These are phyloP conservation scores for Hamamelis virginiana DNA, from an alignment of 164 flowering plant genomes.

Conservation along the genomic window DNA sequence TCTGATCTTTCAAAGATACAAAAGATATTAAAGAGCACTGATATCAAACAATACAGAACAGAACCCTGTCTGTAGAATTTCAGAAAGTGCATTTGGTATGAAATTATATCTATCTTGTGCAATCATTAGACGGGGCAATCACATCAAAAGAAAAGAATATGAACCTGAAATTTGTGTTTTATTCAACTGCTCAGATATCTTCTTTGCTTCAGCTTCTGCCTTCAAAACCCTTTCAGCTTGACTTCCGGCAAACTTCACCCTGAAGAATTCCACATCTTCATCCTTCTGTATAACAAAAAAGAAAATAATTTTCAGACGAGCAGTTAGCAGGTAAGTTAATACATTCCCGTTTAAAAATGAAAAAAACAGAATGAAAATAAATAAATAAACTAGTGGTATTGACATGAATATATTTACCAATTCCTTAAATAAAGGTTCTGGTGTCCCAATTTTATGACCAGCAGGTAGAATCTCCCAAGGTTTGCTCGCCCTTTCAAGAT, in stretches of 20 bases:
- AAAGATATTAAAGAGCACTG: too few species aligned
- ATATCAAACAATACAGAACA: too few species aligned
- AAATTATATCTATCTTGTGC: too few species aligned
- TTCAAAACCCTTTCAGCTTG: slow-evolving; percentile 77
- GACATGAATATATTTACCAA: slow-evolving; percentile 44
- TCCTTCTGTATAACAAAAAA: slow-evolving; percentile 49
- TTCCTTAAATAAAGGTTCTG: slow-evolving; percentile 79
- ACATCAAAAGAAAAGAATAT: too few species aligned
- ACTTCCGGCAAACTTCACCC: slow-evolving; percentile 86
- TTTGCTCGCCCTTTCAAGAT: slow-evolving; percentile 50
- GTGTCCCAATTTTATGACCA: slow-evolving; percentile 79
- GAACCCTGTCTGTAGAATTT: too few species aligned
- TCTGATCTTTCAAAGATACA: too few species aligned
- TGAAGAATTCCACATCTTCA: slow-evolving; percentile 56
- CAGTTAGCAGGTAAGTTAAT: neutral
- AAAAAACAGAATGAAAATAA: neutral
- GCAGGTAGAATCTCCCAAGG: slow-evolving; percentile 83
- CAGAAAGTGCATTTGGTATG: too few species aligned
- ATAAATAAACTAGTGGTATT: neutral
- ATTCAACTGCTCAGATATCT: slow-evolving; percentile 60
- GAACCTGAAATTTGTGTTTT: slow-evolving; percentile 67
- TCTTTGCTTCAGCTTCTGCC: slow-evolving; percentile 69
- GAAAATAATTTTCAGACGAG: slow-evolving; percentile 2
- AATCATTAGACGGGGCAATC: too few species aligned
- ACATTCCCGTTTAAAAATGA: neutral